Base-by-base conservation (phyloP, 2,329 filamentous ascomycete species). In the Thielaviopsis punctulata region DNA sequence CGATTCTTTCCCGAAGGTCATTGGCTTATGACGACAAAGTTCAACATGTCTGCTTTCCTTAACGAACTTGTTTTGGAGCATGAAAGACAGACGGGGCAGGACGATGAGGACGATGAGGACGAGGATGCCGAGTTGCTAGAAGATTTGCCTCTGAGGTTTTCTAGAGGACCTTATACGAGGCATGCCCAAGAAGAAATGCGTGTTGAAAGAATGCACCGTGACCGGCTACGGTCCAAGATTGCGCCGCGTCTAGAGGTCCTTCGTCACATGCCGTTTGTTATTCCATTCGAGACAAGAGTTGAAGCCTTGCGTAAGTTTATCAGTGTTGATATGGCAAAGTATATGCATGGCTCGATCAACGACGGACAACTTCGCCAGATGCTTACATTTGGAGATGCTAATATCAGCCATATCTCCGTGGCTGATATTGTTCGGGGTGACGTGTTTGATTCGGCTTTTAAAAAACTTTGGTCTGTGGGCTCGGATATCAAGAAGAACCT, bases 191-290 rank as follows among this genome's bases (percentile, higher is more conserved):
- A 41, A 41, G n/a, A 41, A 41, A 4, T 8, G 7, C 36, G 36
- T 19, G 36, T n/a, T 7, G 36, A 41, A n/a, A 15, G 19, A 9
- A 73, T 76, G 6, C 80, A 80, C 44, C 74, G 82, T 36, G 80
- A 82, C 58, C 80, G 85, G 57, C 77, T 85, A 56, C 68, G 93
- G 22, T 85, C 89, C 47, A 76, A 83, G 13, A 79, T 95, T 56
- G 86, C 84, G 0, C 90, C 92, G 0, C 82, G 90, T 58, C 71
- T 95, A 9, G 89, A 95, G 61, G 85, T 98, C 4, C 67, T 98
- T 49, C 83, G 92, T 58, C 93, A 96, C 61, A 93, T 98, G 81
- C 92, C 92, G 0, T 98, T 96, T 63, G 85, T 90, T 58, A 92
- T 98, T 45, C 92, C 90, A 0, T 98, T 98, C 60, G 79, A 86